A percentile compares a stretch with the other conserved stretches of the same genome.
Evolutionary conservation across 345 rosid genomes (phyloP).

Genomic region (Turnera subulata): DNA sequence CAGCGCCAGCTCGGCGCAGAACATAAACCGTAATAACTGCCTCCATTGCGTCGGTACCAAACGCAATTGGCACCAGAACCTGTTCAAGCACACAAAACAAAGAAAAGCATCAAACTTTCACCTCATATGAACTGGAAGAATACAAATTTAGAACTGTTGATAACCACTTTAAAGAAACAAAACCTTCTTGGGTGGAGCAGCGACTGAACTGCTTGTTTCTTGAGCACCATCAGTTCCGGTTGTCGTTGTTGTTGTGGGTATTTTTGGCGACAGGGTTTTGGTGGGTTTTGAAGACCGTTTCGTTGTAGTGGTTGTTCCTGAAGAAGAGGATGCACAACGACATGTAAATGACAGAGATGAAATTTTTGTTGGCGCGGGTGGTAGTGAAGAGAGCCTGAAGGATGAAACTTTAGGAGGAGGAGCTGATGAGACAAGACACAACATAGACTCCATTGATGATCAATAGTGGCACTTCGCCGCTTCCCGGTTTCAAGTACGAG

Average conservation of each 20-base stretch:
- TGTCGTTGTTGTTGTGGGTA: slow-evolving; percentile 10
- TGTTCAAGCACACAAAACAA: slow-evolving; percentile 24
- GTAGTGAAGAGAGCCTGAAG: slow-evolving; percentile 12
- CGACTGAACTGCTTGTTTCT: background rate
- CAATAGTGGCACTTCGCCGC: background rate
- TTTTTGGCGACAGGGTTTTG: slow-evolving; percentile 21
- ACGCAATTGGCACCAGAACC: slow-evolving; percentile 87
- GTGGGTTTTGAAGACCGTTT: slow-evolving; percentile 21
- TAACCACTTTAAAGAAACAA: slow-evolving; percentile 4
- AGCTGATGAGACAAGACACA: slow-evolving; percentile 20
- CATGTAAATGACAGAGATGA: slow-evolving; percentile 16
- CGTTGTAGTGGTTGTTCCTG: slow-evolving; percentile 11
- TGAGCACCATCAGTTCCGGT: background rate
- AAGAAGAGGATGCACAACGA: slow-evolving; percentile 27
- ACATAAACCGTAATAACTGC: slow-evolving; percentile 76
- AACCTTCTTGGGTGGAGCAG: slow-evolving; percentile 55
- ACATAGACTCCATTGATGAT: slow-evolving; percentile 39
- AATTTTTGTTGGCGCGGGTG: slow-evolving; percentile 17
- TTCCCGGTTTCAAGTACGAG: background rate
- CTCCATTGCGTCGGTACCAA: slow-evolving; percentile 93
- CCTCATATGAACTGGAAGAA: background rate
- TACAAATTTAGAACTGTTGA: background rate
- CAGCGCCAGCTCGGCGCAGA: slow-evolving; percentile 87
- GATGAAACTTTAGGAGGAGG: slow-evolving; percentile 13
- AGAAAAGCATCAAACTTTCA: background rate